Base-by-base conservation (phyloP, 345 rosid species). In the Eucalyptus urophylla region DNA sequence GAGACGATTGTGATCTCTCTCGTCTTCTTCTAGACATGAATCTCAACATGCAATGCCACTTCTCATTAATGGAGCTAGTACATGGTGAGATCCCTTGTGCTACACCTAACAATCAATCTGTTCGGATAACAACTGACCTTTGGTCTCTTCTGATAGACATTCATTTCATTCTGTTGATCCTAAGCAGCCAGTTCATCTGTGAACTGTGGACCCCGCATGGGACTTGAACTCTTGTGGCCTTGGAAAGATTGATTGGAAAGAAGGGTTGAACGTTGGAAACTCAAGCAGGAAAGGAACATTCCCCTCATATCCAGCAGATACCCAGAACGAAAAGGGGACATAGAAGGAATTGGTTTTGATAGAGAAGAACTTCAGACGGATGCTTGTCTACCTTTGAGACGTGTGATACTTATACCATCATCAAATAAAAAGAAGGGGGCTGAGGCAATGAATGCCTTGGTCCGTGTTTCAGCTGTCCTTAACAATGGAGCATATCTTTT, bases 211-310 rank as follows among this genome's bases (percentile, higher is more conserved):
- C 90, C 99, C 99, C 13, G 93, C 99, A 14, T 97, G 95, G 90
- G 99, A 97, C 96, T 94, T 96, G 95, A 96, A 98, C 93, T 95
- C 99, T 85, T 98, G 96, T 91, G 99, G 99, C 91, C 99, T 98
- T 92, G 97, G 97, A 85, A 96, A 95, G 92, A 95, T 98, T 89
- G 99, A 97, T 93, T 96, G 99, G 99, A 98, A 98, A 93, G 99
- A 97, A 96, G 99, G 90, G 97, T 98, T 90, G 99, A 98, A 91
- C 96, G 99, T 87, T 97, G 99, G 99, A 98, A 98, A 92, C 97
- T 96, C 91, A 98, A 96, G 88, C 99, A 98, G 95, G 99, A 98
- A 89, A 98, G 96, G 92, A 96, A 92, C 90, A 93, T 94, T 93
- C 90, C 93, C 93, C 98, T 95, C 37, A 90, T 93, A 95, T 93